These are phyloP conservation scores for Tarenaya hassleriana DNA, from an alignment of 345 rosid genomes.

Conservation along the genomic window DNA sequence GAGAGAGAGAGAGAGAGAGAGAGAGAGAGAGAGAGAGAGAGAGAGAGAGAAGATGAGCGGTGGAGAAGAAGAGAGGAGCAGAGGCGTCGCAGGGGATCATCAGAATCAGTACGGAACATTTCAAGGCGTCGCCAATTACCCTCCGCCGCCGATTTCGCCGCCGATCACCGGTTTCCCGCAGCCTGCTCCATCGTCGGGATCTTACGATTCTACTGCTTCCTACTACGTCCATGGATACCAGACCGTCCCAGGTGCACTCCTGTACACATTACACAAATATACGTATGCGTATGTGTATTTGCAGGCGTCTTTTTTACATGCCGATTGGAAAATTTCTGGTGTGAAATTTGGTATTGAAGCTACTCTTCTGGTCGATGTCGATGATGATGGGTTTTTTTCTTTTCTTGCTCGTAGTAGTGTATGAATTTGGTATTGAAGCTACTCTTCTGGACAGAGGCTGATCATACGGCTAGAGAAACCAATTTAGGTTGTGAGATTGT, in stretches of 20 bases:
- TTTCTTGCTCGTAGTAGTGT: no score
- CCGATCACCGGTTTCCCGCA: slow-evolving; percentile 86
- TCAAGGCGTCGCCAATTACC: slow-evolving; percentile 90
- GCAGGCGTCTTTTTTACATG: neutral
- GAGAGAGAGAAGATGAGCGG: slow-evolving; percentile 25
- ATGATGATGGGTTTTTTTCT: no score
- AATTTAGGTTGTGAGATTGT: no score
- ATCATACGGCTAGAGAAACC: no score
- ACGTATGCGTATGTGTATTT: neutral
- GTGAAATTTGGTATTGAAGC: no score
- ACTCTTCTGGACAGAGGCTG: no score
- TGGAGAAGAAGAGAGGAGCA: slow-evolving; percentile 38
- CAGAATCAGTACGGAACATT: slow-evolving; percentile 79
- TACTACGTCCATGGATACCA: slow-evolving; percentile 66
- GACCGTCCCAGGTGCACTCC: slow-evolving; percentile 53
- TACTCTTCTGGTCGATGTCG: no score
- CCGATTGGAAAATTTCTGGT: neutral
- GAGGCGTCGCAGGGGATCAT: slow-evolving; percentile 30
- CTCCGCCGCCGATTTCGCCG: slow-evolving; percentile 45
- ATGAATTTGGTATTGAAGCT: no score
- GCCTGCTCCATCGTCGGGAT: slow-evolving; percentile 74
- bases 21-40: slow-evolving; percentile 11
- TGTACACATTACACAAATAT: neutral
- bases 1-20: no score
- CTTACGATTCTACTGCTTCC: slow-evolving; percentile 32